Conservation (phyloP, 2,329 filamentous ascomycete genomes). For the Trichoderma simmonsii region DNA sequence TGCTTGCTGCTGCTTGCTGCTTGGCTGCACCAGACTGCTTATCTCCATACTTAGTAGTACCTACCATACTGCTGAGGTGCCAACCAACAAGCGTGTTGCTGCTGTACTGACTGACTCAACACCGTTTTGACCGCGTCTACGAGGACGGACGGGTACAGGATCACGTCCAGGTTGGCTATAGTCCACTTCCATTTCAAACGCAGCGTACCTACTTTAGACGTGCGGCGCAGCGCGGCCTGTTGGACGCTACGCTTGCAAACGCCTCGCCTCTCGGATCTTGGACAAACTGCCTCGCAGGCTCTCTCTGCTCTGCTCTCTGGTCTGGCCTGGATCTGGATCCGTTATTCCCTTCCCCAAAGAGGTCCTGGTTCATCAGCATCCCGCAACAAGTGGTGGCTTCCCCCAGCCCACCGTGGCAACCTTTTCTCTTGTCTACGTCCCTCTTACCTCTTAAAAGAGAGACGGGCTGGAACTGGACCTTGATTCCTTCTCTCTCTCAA, state of each 20-base stretch:
- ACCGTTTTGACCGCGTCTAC: not conserved
- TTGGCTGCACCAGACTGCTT: not conserved
- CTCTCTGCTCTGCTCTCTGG: not conserved
- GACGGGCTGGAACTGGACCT: not conserved
- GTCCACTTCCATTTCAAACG: not conserved
- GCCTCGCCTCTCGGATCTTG: not conserved
- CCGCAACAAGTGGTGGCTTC: conserved; percentile 5
- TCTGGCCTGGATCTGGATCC: not conserved
- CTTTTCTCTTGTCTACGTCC: not conserved
- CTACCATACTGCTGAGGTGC: not conserved
- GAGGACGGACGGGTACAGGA: not conserved
- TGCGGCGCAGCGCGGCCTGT: conserved; percentile 9
- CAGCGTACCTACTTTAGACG: not conserved
- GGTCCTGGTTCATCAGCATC: not conserved
- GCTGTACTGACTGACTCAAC: not conserved
- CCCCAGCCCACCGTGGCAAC: conserved; percentile 17
- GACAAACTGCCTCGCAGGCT: conserved; percentile 16
- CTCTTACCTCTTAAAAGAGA: not conserved
- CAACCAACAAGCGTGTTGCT: not conserved
- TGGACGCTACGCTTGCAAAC: conserved; percentile 11
- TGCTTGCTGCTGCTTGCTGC: not conserved
- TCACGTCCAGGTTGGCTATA: not conserved
- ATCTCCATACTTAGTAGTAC: not conserved
- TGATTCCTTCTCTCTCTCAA: not conserved
- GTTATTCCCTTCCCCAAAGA: not conserved